Percentiles rank a stretch among this genome's conserved stretches.
Conservation (phyloP, 2,329 filamentous ascomycete species). For the Ophiobolus disseminans region DNA sequence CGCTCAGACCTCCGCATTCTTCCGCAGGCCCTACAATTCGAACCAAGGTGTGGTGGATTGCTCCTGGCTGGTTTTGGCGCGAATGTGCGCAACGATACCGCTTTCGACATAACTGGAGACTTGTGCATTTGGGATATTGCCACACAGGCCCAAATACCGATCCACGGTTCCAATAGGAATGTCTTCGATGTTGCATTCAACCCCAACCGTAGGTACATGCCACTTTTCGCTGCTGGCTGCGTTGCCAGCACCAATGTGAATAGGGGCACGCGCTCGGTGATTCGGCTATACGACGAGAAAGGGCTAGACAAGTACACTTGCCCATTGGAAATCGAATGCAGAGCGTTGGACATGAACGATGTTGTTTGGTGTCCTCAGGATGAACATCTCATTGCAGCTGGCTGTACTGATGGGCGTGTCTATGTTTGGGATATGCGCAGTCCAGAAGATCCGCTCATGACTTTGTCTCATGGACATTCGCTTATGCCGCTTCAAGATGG, state of each 20-base stretch:
- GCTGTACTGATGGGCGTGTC: constrained; percentile 65
- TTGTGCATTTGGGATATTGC: constrained; percentile 62
- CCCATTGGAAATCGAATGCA: constrained; percentile 60
- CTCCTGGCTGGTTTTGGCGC: constrained; percentile 64
- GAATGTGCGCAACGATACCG: constrained; percentile 35
- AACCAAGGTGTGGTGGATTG: constrained; percentile 43
- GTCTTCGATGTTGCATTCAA: constrained; percentile 68
- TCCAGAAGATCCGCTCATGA: constrained; percentile 55
- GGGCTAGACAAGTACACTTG: constrained; percentile 31
- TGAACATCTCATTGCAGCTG: constrained; percentile 62
- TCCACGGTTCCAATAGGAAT: constrained; percentile 59
- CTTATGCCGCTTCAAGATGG: constrained; percentile 57
- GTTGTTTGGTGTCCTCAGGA: constrained; percentile 60
- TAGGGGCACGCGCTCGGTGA: constrained; percentile 55
- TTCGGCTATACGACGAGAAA: constrained; percentile 61
- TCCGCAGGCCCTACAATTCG: constrained; percentile 43
- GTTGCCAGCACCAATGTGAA: constrained; percentile 49
- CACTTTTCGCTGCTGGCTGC: constrained; percentile 62
- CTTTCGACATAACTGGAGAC: constrained; percentile 56
- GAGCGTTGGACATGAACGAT: constrained; percentile 68
- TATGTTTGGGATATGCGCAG: constrained; percentile 67
- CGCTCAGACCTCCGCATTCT: constrained; percentile 38
- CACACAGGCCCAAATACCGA: constrained; percentile 48
- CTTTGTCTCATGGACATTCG: constrained; percentile 59
- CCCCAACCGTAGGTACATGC: constrained; percentile 39